These are phyloP conservation scores for Salvia splendens DNA, from an alignment of 257 asterid species.

Conservation along the genomic window DNA sequence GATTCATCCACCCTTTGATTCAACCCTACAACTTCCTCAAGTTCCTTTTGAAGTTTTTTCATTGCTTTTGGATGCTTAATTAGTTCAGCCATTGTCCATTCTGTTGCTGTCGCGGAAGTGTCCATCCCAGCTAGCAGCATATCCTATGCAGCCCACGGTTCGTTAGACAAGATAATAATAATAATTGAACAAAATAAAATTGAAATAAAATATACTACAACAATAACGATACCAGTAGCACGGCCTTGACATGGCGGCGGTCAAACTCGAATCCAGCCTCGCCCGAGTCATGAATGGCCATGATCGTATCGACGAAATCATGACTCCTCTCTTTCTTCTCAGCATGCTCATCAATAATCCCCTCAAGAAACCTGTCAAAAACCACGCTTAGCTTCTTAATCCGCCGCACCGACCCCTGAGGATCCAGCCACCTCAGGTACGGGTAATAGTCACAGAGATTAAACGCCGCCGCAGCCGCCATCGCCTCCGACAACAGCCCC, in stretches of 20 bases:
- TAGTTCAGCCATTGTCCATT: constrained; percentile 39
- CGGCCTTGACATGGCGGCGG: constrained; percentile 42
- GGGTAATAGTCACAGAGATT: constrained; percentile 37
- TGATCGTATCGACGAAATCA: constrained; percentile 33
- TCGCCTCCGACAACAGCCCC: constrained; percentile 27
- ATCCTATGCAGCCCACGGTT: constrained; percentile 24
- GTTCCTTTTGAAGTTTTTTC: constrained; percentile 28
- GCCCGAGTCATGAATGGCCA: constrained; percentile 31
- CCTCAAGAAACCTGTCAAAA: constrained; percentile 36
- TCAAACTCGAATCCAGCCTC: constrained; percentile 35
- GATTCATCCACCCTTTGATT: constrained; percentile 34
- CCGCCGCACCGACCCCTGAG: constrained; percentile 30
- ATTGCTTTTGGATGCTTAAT: constrained; percentile 29
- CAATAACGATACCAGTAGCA: constrained; percentile 27
- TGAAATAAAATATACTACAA: too few relatives aligned
- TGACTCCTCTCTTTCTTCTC: neutral
- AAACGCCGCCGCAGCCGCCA: constrained; percentile 22
- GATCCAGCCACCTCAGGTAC: constrained; percentile 31
- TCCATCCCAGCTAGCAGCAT: constrained; percentile 34
- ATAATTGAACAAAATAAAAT: too few relatives aligned
- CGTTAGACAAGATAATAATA: neutral
- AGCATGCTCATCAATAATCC: constrained; percentile 36
- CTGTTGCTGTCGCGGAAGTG: constrained; percentile 33
- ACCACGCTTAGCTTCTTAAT: constrained; percentile 22
- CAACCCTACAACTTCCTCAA: constrained; percentile 23